Percentiles rank a stretch among this genome's conserved stretches.
phyloP scores from a whole-genome alignment of 352 stramenopile genomes.

The Globisporangium nagaii region DNA sequence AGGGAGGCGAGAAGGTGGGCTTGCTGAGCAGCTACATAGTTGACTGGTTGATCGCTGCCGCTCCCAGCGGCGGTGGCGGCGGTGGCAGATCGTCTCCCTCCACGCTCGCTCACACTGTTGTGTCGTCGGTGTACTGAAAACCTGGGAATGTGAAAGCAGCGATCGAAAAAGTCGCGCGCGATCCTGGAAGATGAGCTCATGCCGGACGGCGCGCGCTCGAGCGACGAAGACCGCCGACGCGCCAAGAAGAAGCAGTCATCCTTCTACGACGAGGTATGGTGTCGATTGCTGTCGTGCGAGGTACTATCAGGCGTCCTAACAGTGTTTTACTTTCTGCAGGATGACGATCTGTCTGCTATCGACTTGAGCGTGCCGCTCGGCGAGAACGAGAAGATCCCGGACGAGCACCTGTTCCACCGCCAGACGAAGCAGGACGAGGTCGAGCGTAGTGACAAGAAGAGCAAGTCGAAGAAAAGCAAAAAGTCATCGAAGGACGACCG shows the following conservation, averaged over 20 bases:
- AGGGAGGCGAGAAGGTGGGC: slow-evolving; percentile 53
- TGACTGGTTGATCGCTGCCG: background rate
- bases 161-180: slow-evolving; percentile 42
- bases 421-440: slow-evolving; percentile 31
- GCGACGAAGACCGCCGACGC: slow-evolving; percentile 58
- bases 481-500: slow-evolving; percentile 34
- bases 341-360: slow-evolving; percentile 64
- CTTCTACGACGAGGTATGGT: slow-evolving; percentile 30
- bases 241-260: slow-evolving; percentile 41
- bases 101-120: background rate
- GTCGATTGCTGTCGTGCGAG: background rate
- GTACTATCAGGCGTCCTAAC: too few species aligned
- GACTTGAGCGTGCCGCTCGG: slow-evolving; percentile 74
- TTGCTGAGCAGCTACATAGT: background rate
- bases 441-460: slow-evolving; percentile 45
- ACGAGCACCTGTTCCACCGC: slow-evolving; percentile 77
- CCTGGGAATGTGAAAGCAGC: slow-evolving; percentile 17
- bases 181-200: slow-evolving; percentile 75
- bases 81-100: too few species aligned
- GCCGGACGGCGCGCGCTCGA: slow-evolving; percentile 66
- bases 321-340: slow-evolving; percentile 19
- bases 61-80: too few species aligned
- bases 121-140: background rate
- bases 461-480: slow-evolving; percentile 33
- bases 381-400: slow-evolving; percentile 71